These are phyloP conservation scores for Rhinocladiella mackenziei DNA, from an alignment of 2,329 filamentous ascomycete species.

Conservation along the genomic window DNA sequence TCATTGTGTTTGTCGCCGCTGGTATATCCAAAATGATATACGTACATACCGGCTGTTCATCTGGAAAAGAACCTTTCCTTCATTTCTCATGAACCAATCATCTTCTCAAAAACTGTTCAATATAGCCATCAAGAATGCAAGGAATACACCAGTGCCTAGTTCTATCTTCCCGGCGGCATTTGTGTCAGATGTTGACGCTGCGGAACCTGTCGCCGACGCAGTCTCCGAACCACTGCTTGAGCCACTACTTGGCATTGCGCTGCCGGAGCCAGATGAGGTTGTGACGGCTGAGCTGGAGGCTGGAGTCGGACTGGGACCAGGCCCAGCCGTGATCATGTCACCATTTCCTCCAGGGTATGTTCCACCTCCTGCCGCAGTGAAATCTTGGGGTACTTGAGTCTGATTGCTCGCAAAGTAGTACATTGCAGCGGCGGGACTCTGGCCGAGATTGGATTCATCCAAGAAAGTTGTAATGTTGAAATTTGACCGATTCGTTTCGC, in stretches of 20 bases:
- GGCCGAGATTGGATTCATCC: conserved; percentile 20
- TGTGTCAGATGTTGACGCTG: conserved; percentile 10
- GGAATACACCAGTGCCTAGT: background rate
- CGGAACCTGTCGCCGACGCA: conserved; percentile 11
- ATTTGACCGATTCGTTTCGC: conserved; percentile 16
- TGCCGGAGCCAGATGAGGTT: background rate
- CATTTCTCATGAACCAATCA: too few species aligned
- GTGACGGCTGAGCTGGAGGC: background rate
- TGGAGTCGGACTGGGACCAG: conserved; percentile 10
- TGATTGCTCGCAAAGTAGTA: conserved; percentile 26
- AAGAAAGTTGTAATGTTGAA: conserved; percentile 24
- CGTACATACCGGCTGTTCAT: too few species aligned
- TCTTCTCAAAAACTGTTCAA: too few species aligned
- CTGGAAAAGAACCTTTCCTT: too few species aligned
- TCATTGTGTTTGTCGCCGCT: too few species aligned
- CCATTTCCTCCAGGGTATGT: conserved; percentile 24
- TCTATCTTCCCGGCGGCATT: conserved; percentile 1
- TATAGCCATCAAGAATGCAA: background rate
- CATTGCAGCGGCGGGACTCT: conserved; percentile 23
- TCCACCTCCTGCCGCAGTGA: conserved; percentile 20
- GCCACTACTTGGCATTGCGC: too few species aligned
- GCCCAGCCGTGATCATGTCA: conserved; percentile 24
- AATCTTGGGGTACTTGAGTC: conserved; percentile 23
- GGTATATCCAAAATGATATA: too few species aligned
- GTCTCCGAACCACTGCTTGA: conserved; percentile 2